phyloP scores from a whole-genome alignment of 768 basidiomycete species.

The Austroboletus festivus region DNA sequence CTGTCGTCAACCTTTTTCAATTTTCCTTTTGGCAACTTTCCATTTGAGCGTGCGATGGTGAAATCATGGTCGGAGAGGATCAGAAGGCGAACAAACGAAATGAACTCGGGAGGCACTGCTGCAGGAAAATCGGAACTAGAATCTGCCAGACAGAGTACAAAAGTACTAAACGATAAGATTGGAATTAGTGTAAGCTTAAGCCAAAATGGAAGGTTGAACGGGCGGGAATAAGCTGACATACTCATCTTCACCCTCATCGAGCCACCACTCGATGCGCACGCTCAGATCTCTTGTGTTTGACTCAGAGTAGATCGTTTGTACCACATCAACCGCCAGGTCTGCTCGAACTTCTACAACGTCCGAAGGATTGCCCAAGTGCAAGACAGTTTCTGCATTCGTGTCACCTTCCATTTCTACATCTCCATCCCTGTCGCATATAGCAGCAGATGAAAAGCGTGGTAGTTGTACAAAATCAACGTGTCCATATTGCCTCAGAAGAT shows the following conservation, averaged over 20 bases:
- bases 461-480: slow-evolving; percentile 78
- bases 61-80: slow-evolving; percentile 55
- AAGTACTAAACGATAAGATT: slow-evolving; percentile 1
- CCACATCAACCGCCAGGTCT: slow-evolving; percentile 55
- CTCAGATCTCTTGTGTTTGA: slow-evolving; percentile 11
- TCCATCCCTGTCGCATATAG: background rate
- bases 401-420: slow-evolving; percentile 13
- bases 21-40: slow-evolving; percentile 73
- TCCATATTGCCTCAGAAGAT: slow-evolving; percentile 91
- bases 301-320: slow-evolving; percentile 17
- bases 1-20: slow-evolving; percentile 6
- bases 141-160: slow-evolving; percentile 7
- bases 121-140: slow-evolving; percentile 56
- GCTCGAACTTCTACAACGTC: slow-evolving; percentile 79
- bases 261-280: slow-evolving; percentile 84
- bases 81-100: slow-evolving; percentile 66
- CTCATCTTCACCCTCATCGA: slow-evolving; percentile 91
- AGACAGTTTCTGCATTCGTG: slow-evolving; percentile 17
- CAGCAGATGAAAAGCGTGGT: slow-evolving; percentile 29
- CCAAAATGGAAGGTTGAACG: background rate
- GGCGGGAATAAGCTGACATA: slow-evolving; percentile 35
- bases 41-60: slow-evolving; percentile 54
- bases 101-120: slow-evolving; percentile 52
- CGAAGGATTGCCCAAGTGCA: slow-evolving; percentile 62
- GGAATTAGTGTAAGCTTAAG: background rate